Conservation (phyloP, 2,329 filamentous ascomycete species). For the Volutella citrinella region DNA sequence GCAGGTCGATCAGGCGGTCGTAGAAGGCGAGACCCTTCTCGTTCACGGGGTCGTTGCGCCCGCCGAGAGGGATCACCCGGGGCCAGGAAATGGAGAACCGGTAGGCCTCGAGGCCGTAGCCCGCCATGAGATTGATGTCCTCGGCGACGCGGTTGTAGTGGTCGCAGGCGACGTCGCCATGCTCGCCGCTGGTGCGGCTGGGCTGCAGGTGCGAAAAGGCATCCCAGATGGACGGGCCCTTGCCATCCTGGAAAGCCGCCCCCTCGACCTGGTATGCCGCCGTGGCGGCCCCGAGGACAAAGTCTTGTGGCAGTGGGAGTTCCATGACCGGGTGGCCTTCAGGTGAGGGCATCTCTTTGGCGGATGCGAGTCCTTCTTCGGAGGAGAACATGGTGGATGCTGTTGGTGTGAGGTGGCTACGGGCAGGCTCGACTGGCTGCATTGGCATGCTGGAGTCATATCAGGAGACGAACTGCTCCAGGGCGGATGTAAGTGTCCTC, state of each 20-base stretch:
- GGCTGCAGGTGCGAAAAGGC: conserved; percentile 30
- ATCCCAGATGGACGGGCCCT: conserved; percentile 35
- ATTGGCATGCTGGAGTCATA: too few relatives aligned
- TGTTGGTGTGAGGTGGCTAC: too few relatives aligned
- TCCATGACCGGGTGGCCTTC: conserved; percentile 2
- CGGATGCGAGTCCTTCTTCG: too few relatives aligned
- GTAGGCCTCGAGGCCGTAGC: conserved; percentile 53
- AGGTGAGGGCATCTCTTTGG: conserved; percentile 5
- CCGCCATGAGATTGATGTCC: conserved; percentile 56
- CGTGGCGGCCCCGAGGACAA: conserved; percentile 34
- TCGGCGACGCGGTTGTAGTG: conserved; percentile 36
- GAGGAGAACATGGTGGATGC: too few relatives aligned
- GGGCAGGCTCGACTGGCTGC: too few relatives aligned
- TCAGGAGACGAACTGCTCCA: too few relatives aligned
- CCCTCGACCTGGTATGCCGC: conserved; percentile 35
- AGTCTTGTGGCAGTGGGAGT: conserved; percentile 25
- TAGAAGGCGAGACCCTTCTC: conserved; percentile 56
- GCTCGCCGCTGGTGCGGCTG: conserved; percentile 28
- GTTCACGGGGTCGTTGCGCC: conserved; percentile 57
- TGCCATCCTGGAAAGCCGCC: conserved; percentile 29
- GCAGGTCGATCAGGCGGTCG: conserved; percentile 54
- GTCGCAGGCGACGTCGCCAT: conserved; percentile 40
- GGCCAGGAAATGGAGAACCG: conserved; percentile 62
- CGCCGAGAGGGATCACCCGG: conserved; percentile 59
- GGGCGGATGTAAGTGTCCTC: too few relatives aligned